Base-by-base conservation (phyloP, 2,329 filamentous ascomycete species). In the Colletotrichum scovillei region DNA sequence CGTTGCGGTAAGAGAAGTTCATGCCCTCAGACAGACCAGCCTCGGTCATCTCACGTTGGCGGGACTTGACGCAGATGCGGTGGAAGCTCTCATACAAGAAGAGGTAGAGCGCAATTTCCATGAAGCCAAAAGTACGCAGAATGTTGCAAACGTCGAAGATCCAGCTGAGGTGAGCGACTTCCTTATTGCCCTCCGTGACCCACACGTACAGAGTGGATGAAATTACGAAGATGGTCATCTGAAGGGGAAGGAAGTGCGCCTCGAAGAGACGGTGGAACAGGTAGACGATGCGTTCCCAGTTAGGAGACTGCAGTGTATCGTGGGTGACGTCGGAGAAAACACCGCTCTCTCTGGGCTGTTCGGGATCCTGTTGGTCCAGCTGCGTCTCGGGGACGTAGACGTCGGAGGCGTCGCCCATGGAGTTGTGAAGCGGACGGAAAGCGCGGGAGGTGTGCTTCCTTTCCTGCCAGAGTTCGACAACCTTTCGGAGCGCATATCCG, bases 231-330 rank as follows among this genome's bases (percentile, higher is more conserved):
- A 93, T 89, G 7, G 88, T 89, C 83, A 91, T 90, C 77, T 94
- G 92, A 19, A 91, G 87, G 0, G 92, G 92, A 28, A 94, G 83
- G 79, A 94, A 94, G 80, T 94, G 92, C 0, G 92, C 92, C 80
- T 94, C 92, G 77, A 92, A 94, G n/a, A 94, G 83, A 22, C 92
- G 89, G 78, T 92, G 91, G 78, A 88, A 87, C 38, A 94, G 85
- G 66, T 89, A 87, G 75, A 90, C 80, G 58, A 91, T 85, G 75
- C 87, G 89, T 78, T 84, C 84, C 85, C 86, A 92, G 78, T 90
- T 82, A 24, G 87, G 88, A 49, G 83, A 84, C 69, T 86, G 82
- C 12, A 90, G 80, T 0, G 83, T 88, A 67, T 88, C 87, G 71
- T 86, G 86, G 11, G 84, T 87, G 22, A 90, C 84, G 64, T 89